Base-by-base conservation (phyloP, 139 green algal genomes). In the Pleodorina starrii region DNA sequence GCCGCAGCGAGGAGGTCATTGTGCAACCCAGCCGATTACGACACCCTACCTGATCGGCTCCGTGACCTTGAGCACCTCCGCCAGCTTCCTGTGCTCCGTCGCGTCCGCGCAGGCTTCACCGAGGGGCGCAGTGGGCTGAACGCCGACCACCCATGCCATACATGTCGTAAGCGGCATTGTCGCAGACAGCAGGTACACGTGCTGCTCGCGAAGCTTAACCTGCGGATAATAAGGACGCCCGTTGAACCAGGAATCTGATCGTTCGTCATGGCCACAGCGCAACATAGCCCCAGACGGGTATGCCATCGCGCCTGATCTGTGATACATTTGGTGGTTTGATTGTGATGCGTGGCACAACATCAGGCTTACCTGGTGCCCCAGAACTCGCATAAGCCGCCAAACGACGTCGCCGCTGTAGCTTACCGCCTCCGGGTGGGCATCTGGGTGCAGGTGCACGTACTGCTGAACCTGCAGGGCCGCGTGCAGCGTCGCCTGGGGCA, bases 381-480 rank as follows among this genome's bases (percentile, higher is more conserved):
- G 4, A 11, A 4, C n/a, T n/a, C 48, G n/a, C 40, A 69, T 40
- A n/a, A 84, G 76, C 48, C 36, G 76, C 76, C 48, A 69, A 46
- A 69, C 14, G 32, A 84, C 50, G 0, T 46, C 42, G 29, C 17
- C 17, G 50, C 76, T 43, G 12, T 50, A 32, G 19, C 7, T 4
- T 5, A 23, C 76, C 17, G 57, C 23, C 6, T 84, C 48, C 10
- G 48, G 32, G 14, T 50, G 76, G 16, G 7, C n/a, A 23, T n/a
- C 32, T 35, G 9, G 51, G 21, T 27, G 50, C 40, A 89, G 79
- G 16, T 88, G 63, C 16, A 79, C 27, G 25, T 66, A 46, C 46
- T 92, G 83, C 44, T 90, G 60, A 10, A 42, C 25, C 73, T 90
- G 60, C 82, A 90, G 63, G 19, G 25, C 32, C 16, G 59, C 46